phyloP scores from a whole-genome alignment of 208 protist species.

The Wallacemonas collosoma region DNA sequence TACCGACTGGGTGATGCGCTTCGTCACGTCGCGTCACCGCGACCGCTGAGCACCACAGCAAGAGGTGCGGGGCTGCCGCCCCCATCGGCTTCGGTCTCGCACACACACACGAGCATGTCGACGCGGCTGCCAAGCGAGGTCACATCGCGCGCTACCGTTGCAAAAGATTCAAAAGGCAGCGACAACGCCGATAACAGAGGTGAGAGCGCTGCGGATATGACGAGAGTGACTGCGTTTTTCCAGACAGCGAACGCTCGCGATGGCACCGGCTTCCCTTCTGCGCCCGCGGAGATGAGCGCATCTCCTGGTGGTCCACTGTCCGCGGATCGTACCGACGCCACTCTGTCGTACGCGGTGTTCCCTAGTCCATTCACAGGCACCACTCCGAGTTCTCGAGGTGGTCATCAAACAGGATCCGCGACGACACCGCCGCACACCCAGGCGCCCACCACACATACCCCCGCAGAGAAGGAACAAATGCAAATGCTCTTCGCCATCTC shows the following conservation, averaged over 20 bases:
- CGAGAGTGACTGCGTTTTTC: neutral
- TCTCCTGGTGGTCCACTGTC: no score
- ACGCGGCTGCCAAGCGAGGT: neutral
- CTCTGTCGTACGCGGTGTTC: no score
- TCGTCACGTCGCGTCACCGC: neutral
- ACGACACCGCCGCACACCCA: neutral
- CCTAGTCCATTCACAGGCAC: no score
- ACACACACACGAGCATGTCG: neutral
- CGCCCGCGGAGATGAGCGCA: no score
- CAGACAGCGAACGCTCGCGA: neutral
- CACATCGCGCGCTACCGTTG: neutral
- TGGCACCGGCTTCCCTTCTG: no score
- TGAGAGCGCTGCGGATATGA: neutral
- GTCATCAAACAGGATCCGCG: no score
- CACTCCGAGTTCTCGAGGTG: no score
- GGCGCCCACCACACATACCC: neutral
- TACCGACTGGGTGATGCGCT: constrained; percentile 4
- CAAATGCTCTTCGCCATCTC: constrained; percentile 15
- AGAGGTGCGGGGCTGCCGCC: no score
- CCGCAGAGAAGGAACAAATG: constrained; percentile 1
- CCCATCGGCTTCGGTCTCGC: no score
- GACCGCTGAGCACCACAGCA: no score
- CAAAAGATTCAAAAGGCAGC: neutral
- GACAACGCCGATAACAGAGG: neutral
- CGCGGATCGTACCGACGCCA: no score